Conservation (phyloP, 148 eudicot genomes). For the Rhododendron williamsianum region DNA sequence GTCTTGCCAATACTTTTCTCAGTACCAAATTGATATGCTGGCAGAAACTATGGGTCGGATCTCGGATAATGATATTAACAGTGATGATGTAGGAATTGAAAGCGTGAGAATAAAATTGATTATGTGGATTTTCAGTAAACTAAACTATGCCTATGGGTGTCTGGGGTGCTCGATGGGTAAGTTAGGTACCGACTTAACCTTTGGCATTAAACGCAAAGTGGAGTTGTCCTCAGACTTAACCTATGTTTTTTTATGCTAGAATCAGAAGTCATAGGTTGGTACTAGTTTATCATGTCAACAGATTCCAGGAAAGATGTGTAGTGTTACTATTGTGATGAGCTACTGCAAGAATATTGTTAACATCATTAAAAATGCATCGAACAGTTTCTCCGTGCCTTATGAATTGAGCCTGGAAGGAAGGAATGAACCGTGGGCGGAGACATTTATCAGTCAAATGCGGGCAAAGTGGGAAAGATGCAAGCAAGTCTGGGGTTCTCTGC, state of each 20-base stretch:
- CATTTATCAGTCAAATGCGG: constrained; percentile 44
- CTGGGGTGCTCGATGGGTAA: neutral
- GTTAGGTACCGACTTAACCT: neutral
- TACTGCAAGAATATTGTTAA: neutral
- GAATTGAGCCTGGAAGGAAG: constrained; percentile 73
- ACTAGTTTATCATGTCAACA: neutral
- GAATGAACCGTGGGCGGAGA: constrained; percentile 75
- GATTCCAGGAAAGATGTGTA: neutral
- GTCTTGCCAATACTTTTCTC: neutral
- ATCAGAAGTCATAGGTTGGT: neutral
- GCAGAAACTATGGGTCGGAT: neutral
- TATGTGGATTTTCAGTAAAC: neutral
- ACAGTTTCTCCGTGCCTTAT: constrained; percentile 90
- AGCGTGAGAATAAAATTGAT: neutral
- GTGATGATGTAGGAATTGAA: neutral
- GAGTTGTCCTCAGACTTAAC: neutral
- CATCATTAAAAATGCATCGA: constrained; percentile 7
- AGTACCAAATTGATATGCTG: neutral
- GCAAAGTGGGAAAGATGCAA: constrained; percentile 57
- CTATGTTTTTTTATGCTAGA: neutral
- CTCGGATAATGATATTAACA: neutral
- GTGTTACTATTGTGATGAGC: neutral
- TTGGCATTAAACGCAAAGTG: neutral
- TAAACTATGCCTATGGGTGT: neutral
- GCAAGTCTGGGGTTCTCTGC: constrained; percentile 64